Evolutionary conservation across 495 filamentous ascomycete genomes (phyloP).

Genomic region (Penicillium canescens): DNA sequence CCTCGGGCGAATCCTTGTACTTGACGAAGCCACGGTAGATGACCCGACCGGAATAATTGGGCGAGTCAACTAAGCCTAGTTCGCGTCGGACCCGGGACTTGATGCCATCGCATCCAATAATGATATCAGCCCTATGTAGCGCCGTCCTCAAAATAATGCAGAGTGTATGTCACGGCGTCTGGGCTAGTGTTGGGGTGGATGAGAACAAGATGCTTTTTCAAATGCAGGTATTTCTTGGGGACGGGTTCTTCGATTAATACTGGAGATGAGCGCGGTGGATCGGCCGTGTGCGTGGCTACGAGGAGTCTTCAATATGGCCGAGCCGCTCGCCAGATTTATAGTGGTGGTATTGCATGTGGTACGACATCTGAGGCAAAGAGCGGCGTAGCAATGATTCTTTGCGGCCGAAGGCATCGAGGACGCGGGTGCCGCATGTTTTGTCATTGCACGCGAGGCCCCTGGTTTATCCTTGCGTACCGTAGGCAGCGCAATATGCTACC

Average conservation of each 20-base stretch:
- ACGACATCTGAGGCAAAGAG: slow-evolving; percentile 25
- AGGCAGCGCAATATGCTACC: too few species aligned
- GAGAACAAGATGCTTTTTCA: slow-evolving; percentile 23
- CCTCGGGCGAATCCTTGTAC: slow-evolving; percentile 25
- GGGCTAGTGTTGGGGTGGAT: slow-evolving; percentile 16
- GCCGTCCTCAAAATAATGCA: slow-evolving; percentile 50
- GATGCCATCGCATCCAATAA: slow-evolving; percentile 64
- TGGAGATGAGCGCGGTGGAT: slow-evolving; percentile 40
- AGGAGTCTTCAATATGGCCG: slow-evolving; percentile 32
- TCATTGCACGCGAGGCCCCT: too few species aligned
- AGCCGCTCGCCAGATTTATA: slow-evolving; percentile 26
- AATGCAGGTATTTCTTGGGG: slow-evolving; percentile 15
- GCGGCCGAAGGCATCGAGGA: slow-evolving; percentile 30
- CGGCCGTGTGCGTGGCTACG: slow-evolving; percentile 29
- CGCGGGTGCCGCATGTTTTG: not conserved
- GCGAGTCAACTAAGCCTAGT: slow-evolving; percentile 37
- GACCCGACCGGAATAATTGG: slow-evolving; percentile 50
- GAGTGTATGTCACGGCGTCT: slow-evolving; percentile 17
- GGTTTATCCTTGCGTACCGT: too few species aligned
- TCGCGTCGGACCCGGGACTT: slow-evolving; percentile 51
- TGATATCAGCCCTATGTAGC: slow-evolving; percentile 43
- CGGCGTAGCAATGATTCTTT: slow-evolving; percentile 24
- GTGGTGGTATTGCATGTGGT: slow-evolving; percentile 32
- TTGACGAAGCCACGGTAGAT: slow-evolving; percentile 53
- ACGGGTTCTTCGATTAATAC: slow-evolving; percentile 28